Evolutionary conservation across 2,329 filamentous ascomycete genomes (phyloP), one percentile per base, ranked within the genome.

Genomic region (Orbilia blumenaviensis): DNA sequence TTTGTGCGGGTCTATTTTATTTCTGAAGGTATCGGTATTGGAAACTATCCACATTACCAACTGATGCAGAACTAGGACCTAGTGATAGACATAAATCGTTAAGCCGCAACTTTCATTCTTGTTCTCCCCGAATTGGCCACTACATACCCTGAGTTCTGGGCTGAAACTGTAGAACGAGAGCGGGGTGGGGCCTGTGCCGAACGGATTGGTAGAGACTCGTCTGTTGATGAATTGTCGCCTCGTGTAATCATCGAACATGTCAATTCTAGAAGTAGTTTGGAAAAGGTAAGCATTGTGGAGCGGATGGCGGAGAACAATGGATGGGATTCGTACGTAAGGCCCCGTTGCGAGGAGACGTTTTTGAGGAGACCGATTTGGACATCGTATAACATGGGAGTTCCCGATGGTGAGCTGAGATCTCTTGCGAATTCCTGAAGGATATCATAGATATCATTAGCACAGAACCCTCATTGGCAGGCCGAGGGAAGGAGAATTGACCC

Each of bases 241-340:
- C 34, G 93, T 91, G 82, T 97, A 97, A 81, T 97, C 93, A 81
- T 98, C 93, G 80, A 98, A 96, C 56, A 95, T 90, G 2, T 96
- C 93, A 62, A 86, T 88, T 0, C 94, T 97, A 80, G 66, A 32
- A 23, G 54, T 6, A 71, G 61, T 72, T 27, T 64, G 46, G 14
- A 41, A 29, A 16, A 32, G n/a, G 46, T 58, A 36, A 58, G 29
- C 16, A 48, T 42, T 41, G 6, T 36, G n/a, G 21, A 36, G 29
- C 58, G 42, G 78, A 25, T n/a, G 42, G 18, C 36, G 12, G 25
- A 23, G 8, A 44, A n/a, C 41, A 12, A 66, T 60, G 54, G 34
- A n/a, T 29, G 58, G 34, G 12, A 62, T 32, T 10, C 46, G 14
- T 48, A 97, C 93, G 91, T 96, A 54, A 98, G 86, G 78, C 94